Base-by-base conservation (phyloP, 225 moss, liverwort and hornwort genomes). In the Thuidium tamariscinum region DNA sequence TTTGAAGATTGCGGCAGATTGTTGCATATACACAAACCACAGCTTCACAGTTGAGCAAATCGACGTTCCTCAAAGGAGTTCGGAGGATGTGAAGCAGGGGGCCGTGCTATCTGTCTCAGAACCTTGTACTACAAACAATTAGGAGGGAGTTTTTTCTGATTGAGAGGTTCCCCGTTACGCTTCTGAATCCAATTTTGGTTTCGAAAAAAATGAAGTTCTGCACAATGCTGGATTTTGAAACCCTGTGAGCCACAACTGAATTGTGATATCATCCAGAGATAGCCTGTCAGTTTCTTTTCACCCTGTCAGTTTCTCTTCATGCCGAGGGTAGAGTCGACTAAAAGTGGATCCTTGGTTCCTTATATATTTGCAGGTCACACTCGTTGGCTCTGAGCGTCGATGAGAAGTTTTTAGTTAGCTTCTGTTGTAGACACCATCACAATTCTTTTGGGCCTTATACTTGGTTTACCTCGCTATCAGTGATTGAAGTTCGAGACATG, bases 21-120 rank as follows among this genome's bases (percentile, higher is more conserved):
- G 96, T 91, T 97, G 95, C 89, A 98, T 98, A 82, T 98, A 97
- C 86, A 97, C 97, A 61, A 98, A 96, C 82, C 98, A 96, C 72
- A 94, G 93, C 89, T 98, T 96, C 62, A 94, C 94, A 48, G 94
- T 96, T 55, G 96, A 97, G 88, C 91, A 89, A 75, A 88, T 93
- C 26, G 89, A 91, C 51, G 83, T 85, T 76, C 84, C 66, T 11
- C 86, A 88, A 61, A 88, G 85, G 86, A 88, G 87, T 80, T 71
- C 65, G 36, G 85, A 91, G 86, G 93, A 87, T 46, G 83, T 87
- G 75, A 88, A 89, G 86, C 86, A 90, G 86, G 86, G 90, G 59
- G 67, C 86, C 27, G 83, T 86, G 83, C 79, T 90, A 72, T 91
- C 90, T 78, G 63, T 77, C 73, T 78, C 87, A 79, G 87, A 87